Evolutionary conservation across 306 rosid genomes (phyloP), one percentile per base, ranked within the genome.

Genomic region (Ormosia emarginata): DNA sequence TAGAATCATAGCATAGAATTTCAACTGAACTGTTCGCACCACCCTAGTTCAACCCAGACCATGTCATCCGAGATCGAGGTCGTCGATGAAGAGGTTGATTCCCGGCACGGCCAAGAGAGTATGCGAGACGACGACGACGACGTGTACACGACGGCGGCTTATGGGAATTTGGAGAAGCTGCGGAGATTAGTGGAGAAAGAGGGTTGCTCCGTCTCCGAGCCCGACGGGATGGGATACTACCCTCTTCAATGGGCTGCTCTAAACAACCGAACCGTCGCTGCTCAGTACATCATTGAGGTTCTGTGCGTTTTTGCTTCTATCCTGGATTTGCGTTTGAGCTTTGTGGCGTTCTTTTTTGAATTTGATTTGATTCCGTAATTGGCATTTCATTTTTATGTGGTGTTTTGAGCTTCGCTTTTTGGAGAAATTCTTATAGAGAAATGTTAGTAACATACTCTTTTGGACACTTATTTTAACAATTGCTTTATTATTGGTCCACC

Each of bases 51-150:
- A 5, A 13, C 50, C 2, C 13, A 40, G 6, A 24, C 69, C 15
- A 96, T 96, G 99, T 90, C 98, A 50, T 96, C 99, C 82, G 99
- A 96, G 89, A 96, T 96, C 89, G 98, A 95, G 94, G 99, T 95
- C 74, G 97, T 95, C 14, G 24, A 24, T 24, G 99, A 93, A 6
- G 98, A 90, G 90, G 93, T 85, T 8, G 91, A 81, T 67, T 85
- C 87, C 34, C 86, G 86, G 39, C 37, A 76, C 86, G 33, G 94
- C 24, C 24, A 92, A 3, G 98, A 89, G 46, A 90, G 75, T 43
- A 82, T 93, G 83, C 89, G 91, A 44, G 24, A 24, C 24, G 24
- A 24, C 24, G 24, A 24, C 24, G 89, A 93, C 80, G 99, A 96
- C 15, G 99, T 96, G 0, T 96, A 93, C 86, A 90, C 97, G 61